Evolutionary conservation across 345 rosid species (phyloP).

Genomic region (Corchorus olitorius): DNA sequence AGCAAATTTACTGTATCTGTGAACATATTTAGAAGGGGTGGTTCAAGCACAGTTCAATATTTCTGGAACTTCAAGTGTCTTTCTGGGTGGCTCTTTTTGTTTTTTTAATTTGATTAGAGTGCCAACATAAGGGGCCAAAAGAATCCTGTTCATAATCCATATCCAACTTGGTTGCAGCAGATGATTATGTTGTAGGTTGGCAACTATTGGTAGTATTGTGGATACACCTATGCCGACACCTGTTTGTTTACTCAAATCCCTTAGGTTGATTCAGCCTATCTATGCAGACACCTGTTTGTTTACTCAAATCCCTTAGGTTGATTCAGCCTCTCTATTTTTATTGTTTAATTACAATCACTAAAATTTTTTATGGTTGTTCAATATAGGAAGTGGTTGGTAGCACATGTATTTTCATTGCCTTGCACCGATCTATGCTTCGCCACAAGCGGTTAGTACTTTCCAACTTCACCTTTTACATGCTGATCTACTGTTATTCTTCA

Average conservation of each 20-base stretch:
- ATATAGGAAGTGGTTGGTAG: constrained; percentile 92
- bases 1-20: not conserved
- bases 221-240: not conserved
- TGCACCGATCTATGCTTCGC: constrained; percentile 82
- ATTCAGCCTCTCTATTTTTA: not conserved
- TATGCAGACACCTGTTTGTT: not conserved
- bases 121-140: constrained; percentile 3
- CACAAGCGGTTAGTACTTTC: constrained; percentile 68
- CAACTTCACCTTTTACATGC: not conserved
- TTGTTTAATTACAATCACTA: not conserved
- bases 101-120: not conserved
- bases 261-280: not conserved
- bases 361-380: constrained; percentile 21
- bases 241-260: not conserved
- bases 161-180: constrained; percentile 3
- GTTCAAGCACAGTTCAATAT: not conserved
- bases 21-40: not conserved
- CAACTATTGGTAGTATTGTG: not conserved
- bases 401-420: constrained; percentile 71
- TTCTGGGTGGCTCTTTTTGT: not conserved
- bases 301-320: not conserved
- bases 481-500: constrained; percentile 4
- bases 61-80: not conserved
- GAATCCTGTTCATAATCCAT: not conserved
- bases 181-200: not conserved